Base-by-base conservation (phyloP, 2,329 filamentous ascomycete species). In the Exophiala sp. region DNA sequence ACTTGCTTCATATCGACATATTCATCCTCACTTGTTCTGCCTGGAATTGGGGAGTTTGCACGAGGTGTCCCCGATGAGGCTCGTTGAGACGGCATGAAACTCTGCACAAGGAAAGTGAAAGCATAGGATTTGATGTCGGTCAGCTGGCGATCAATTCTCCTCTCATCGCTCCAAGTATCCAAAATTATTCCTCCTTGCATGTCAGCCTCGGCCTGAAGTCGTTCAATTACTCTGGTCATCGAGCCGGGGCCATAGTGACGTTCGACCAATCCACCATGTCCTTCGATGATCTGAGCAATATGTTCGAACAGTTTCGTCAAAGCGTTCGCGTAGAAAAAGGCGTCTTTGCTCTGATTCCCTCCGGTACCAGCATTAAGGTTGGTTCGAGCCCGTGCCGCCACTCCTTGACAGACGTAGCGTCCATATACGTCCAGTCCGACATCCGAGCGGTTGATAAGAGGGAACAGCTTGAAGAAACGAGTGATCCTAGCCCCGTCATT, bases 81-180 rank as follows among this genome's bases (percentile, higher is more conserved):
- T 53, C 83, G 83, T 50, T 88, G 84, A 23, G 79, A 74, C 0
- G 87, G 82, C 40, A 95, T 67, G 65, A 95, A 96, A 70, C 90
- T 96, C 68, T 96, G 90, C 0, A 97, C 90, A 38, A 98, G 73
- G 64, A 98, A 98, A 0, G 90, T 95, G 67, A 95, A 98, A 0
- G 93, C 90, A 65, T 98, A 98, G 48, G 90, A 95, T 71, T 94
- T 97, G 67, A 95, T 88, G 63, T 98, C 93, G 2, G 87, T 97
- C 54, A 98, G 74, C 64, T 85, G 88, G 61, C 91, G 81, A 64
- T 91, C 86, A 41, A 98, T 81, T 52, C 75, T 79, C 52, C 89
- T 80, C 64, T 97, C 91, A 58, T 98, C 93, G 48, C 83, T 84
- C 89, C 93, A 98, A 0, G 90, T 93, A 65, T 98, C 93, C 45